phyloP scores from a whole-genome alignment of 2,329 filamentous ascomycete species.

The Sarocladiaceae sp. region DNA sequence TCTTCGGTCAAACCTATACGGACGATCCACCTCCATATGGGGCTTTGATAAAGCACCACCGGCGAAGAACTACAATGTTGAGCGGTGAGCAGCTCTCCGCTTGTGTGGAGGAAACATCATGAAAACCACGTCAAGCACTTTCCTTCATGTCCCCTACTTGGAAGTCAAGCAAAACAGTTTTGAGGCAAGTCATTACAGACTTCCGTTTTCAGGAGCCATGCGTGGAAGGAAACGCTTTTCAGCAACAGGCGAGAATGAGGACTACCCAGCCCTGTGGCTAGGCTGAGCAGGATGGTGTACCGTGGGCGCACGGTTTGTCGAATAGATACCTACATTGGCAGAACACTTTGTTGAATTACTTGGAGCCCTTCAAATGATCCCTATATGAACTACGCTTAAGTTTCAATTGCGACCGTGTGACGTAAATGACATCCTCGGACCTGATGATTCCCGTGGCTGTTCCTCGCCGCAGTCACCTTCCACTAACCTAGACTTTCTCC shows the following conservation, averaged over 20 bases:
- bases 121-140: not conserved
- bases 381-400: no score
- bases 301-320: not conserved
- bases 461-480: no score
- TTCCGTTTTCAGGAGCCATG: no score
- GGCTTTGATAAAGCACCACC: not conserved
- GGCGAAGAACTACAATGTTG: not conserved
- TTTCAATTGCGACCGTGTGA: not conserved
- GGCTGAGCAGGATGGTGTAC: not conserved
- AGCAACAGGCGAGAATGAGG: no score
- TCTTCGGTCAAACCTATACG: not conserved
- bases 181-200: no score
- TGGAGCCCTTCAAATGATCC: not conserved
- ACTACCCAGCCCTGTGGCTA: not conserved
- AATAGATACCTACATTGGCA: conserved; percentile 11
- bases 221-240: no score
- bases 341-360: conserved; percentile 2
- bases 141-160: conserved; percentile 1
- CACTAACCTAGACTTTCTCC: not conserved
- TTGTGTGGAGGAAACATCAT: conserved; percentile 1
- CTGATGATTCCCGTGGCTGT: no score
- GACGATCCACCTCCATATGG: not conserved
- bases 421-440: no score
- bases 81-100: not conserved
- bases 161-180: not conserved